Evolutionary conservation across 768 basidiomycete genomes (phyloP), one percentile per base, ranked within the genome.

Genomic region (Wakefieldia striispora): DNA sequence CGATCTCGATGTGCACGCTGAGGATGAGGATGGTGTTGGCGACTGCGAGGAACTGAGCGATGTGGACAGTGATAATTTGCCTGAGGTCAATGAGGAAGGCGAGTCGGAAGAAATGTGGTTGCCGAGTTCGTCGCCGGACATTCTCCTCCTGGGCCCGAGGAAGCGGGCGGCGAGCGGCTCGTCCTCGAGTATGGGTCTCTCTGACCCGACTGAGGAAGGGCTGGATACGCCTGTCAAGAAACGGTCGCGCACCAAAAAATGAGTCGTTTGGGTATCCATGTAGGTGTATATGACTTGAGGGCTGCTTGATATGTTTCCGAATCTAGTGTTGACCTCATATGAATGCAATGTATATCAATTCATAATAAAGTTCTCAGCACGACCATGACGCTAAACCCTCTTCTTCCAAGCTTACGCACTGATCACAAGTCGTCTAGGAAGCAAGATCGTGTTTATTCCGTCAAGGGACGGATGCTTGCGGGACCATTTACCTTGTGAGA

Each of bases 121-220:
- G 17, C 69, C 72, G 14, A 47, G 40, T 23, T 72, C 71, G 29
- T 77, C 77, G 9, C 78, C 77, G 1, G 71, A 74, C 50, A 50
- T 76, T 10, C 51, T 75, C 6, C 58, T 74, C 2, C 51, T 78
- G 14, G 48, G 55, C 34, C 1, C 39, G 27, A 55, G 59, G 50
- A 66, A 67, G 33, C 67, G 65, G n/a, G 27, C 49, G 6, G 50
- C 55, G 38, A 61, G 65, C 24, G 51, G 54, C 21, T 62, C 61
- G 24, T 66, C 65, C 0, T 65, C 64, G 2, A 63, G 62, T n/a
- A 43, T 47, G 23, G 58, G 56, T 11, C 42, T 50, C 40, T 58
- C 57, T 5, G 63, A 64, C 43, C 45, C 36, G 6, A 49, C 21
- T 17, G 62, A 52, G 17, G 53, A 49, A 26, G 44, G 49, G 27